These are phyloP conservation scores for Pythium vanterpoolii DNA, from an alignment of 352 stramenopile genomes.

Conservation along the genomic window DNA sequence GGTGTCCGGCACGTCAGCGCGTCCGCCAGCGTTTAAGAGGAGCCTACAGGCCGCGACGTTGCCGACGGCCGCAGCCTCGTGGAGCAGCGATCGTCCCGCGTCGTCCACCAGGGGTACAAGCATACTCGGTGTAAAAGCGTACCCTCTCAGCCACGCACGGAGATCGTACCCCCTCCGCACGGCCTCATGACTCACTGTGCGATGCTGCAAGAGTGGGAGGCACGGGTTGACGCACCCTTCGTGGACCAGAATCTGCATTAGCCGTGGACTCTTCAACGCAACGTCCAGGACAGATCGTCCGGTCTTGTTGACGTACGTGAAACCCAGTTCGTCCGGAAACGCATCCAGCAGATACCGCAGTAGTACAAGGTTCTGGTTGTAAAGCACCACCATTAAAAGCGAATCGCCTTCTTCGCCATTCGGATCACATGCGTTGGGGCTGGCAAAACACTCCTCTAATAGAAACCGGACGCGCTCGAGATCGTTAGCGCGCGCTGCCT, in stretches of 20 bases:
- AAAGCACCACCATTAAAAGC: constrained; percentile 15
- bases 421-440: constrained; percentile 7
- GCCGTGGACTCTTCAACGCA: constrained; percentile 7
- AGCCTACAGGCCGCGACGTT: constrained; percentile 15
- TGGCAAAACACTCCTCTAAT: constrained; percentile 7
- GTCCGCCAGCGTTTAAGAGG: constrained; percentile 16
- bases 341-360: constrained; percentile 7
- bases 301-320: constrained; percentile 1
- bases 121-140: constrained; percentile 17
- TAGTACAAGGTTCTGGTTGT: constrained; percentile 2
- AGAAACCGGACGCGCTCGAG: constrained; percentile 4
- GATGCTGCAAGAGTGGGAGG: constrained; percentile 17
- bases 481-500: background rate
- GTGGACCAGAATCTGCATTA: constrained; percentile 14
- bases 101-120: constrained; percentile 19
- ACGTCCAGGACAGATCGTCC: constrained; percentile 17
- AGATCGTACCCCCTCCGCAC: constrained; percentile 25
- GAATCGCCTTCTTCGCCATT: constrained; percentile 11
- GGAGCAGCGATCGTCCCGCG: constrained; percentile 17
- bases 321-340: constrained; percentile 1
- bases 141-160: constrained; percentile 22
- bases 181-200: constrained; percentile 24
- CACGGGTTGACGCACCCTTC: constrained; percentile 12
- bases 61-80: constrained; percentile 22
- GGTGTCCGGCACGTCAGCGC: constrained; percentile 4